Base-by-base conservation (phyloP, 345 rosid genomes). In the Stellera chamaejasme region DNA sequence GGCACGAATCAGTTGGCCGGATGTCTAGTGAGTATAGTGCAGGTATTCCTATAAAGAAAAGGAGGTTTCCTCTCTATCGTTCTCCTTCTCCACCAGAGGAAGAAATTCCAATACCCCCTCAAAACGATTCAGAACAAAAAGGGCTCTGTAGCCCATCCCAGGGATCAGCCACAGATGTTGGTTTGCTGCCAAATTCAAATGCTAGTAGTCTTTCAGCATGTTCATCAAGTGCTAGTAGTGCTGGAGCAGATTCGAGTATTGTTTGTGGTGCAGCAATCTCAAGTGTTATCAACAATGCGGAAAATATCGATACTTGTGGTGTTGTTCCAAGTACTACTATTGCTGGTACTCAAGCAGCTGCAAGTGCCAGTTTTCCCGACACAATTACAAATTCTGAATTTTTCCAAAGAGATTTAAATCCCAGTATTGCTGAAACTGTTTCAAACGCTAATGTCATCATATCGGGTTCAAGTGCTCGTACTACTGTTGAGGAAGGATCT, bases 1-100 rank as follows among this genome's bases (percentile, higher is more conserved):
- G 67, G 71, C 65, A 75, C 54, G 72, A 77, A 63, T 49, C 77
- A 36, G 52, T 65, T 69, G 62, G 72, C n/a, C 66, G 69, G 64
- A 78, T 64, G 60, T 77, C 83, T 64, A 74, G 75, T 59, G 74
- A 82, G 66, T 67, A 75, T 59, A 73, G 62, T 72, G 78, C 88
- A 61, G 76, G 82, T 62, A 69, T 87, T 74, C 96, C 96, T 27
- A 69, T 90, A 70, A 90, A 90, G 82, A 87, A 90, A 80, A 81
- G 97, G 69, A 82, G 83, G 71, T 74, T 69, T 55, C 79, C 72
- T 1, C 51, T 77, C 28, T 68, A 79, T 45, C 69, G 64, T 44
- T 69, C 75, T 25, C 65, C 77, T 25, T 79, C 82, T 5, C 83
- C 82, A 44, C 51, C 71, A 1, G 43, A 45, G 27, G 79, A 72